Evolutionary conservation across 2,329 filamentous ascomycete species (phyloP).

Genomic region (Cytospora piceae): DNA sequence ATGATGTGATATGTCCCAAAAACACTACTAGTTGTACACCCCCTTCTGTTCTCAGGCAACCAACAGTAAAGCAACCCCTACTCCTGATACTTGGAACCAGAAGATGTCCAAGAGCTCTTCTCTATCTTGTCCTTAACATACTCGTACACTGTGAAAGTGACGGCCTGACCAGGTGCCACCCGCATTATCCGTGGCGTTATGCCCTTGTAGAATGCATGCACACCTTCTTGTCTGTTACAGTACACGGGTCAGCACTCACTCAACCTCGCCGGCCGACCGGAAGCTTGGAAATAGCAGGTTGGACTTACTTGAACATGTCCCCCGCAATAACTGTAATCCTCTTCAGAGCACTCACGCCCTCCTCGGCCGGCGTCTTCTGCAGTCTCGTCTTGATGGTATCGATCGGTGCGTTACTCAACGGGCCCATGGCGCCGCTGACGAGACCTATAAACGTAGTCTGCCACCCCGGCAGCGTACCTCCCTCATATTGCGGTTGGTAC

Average conservation of each 20-base stretch:
- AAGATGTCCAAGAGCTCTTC: slow-evolving; percentile 62
- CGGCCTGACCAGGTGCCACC: slow-evolving; percentile 91
- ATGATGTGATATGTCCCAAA: slow-evolving; percentile 4
- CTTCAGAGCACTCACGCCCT: slow-evolving; percentile 77
- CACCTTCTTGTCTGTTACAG: slow-evolving; percentile 75
- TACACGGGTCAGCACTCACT: not conserved
- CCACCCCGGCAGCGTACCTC: slow-evolving; percentile 74
- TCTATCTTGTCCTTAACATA: slow-evolving; percentile 75
- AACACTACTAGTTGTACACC: not conserved
- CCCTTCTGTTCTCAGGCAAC: not conserved
- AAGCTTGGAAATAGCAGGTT: not conserved
- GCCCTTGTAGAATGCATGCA: slow-evolving; percentile 97
- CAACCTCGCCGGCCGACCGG: not conserved
- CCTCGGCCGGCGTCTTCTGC: slow-evolving; percentile 84
- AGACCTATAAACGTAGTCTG: slow-evolving; percentile 92
- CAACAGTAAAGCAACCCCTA: slow-evolving; percentile 40
- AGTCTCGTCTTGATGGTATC: slow-evolving; percentile 98
- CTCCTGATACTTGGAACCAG: slow-evolving; percentile 70
- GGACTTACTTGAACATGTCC: slow-evolving; percentile 78
- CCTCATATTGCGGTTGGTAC: slow-evolving; percentile 70
- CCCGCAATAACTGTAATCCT: slow-evolving; percentile 78
- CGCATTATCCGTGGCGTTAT: slow-evolving; percentile 98
- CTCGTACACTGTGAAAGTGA: slow-evolving; percentile 78
- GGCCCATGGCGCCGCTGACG: slow-evolving; percentile 91
- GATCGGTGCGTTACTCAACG: slow-evolving; percentile 94